Evolutionary conservation across 2,329 filamentous ascomycete species (phyloP).

Genomic region (Penicillium sp.): DNA sequence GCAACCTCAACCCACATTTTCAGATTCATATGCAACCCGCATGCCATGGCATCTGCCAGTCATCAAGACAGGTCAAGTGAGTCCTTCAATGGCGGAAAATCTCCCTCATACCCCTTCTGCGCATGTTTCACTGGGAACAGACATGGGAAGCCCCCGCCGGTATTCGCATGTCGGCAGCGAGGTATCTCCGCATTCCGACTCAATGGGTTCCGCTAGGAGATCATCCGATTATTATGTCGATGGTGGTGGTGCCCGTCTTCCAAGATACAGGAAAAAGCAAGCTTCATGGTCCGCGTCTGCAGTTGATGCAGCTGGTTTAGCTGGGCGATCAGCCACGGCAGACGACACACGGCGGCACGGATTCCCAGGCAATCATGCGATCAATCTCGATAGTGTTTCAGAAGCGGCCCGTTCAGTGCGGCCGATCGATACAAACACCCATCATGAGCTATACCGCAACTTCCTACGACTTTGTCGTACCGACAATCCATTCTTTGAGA

Average conservation of each 20-base stretch:
- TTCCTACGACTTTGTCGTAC: conserved; percentile 34
- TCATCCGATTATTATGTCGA: conserved; percentile 31
- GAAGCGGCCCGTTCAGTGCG: conserved; percentile 8
- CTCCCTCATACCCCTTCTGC: conserved; percentile 20
- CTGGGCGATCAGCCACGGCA: conserved; percentile 11
- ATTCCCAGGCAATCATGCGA: conserved; percentile 25
- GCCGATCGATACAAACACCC: conserved; percentile 24
- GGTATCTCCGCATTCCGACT: conserved; percentile 20
- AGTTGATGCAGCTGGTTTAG: conserved; percentile 7
- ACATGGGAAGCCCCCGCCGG: conserved; percentile 19
- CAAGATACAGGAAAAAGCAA: conserved; percentile 27
- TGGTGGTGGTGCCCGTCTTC: conserved; percentile 23
- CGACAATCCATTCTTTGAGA: conserved; percentile 28
- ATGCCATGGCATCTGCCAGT: conserved; percentile 30
- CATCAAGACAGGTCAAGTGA: conserved; percentile 13
- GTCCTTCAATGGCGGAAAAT: conserved; percentile 16
- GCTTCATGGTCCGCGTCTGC: conserved; percentile 14
- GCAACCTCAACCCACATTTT: conserved; percentile 15
- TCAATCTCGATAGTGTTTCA: conserved; percentile 14
- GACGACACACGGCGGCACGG: conserved; percentile 16
- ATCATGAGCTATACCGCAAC: conserved; percentile 29
- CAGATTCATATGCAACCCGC: conserved; percentile 19
- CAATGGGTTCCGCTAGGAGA: conserved; percentile 20
- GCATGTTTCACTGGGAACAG: conserved; percentile 17
- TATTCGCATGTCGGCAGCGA: conserved; percentile 22